Conservation (phyloP, 495 filamentous ascomycete species). For the Ascobolus immersus region DNA sequence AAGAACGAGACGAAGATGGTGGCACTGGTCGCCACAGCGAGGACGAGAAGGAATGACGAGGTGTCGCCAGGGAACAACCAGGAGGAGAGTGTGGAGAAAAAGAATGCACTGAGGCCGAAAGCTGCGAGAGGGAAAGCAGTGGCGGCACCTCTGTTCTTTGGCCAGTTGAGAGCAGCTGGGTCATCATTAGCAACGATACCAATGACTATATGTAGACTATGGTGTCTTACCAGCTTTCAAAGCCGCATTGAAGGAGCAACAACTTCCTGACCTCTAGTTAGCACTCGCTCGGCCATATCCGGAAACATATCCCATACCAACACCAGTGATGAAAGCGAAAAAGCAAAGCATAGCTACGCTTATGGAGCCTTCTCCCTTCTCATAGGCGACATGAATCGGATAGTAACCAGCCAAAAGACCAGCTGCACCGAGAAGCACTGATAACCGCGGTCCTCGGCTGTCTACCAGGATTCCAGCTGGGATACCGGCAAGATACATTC, state of each 20-base stretch:
- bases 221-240: slow-evolving; percentile 50
- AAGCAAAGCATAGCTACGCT: slow-evolving; percentile 48
- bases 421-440: slow-evolving; percentile 47
- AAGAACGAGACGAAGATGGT: slow-evolving; percentile 50
- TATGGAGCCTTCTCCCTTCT: slow-evolving; percentile 36
- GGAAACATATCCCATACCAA: slow-evolving; percentile 19
- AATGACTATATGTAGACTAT: no score
- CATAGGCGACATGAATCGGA: slow-evolving; percentile 33
- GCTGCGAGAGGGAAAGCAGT: slow-evolving; percentile 80
- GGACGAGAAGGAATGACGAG: slow-evolving; percentile 47
- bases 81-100: slow-evolving; percentile 59
- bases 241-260: slow-evolving; percentile 58
- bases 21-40: slow-evolving; percentile 53
- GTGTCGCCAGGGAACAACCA: slow-evolving; percentile 68
- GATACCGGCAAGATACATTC: slow-evolving; percentile 23
- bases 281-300: neutral
- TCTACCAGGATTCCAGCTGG: slow-evolving; percentile 76
- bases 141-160: slow-evolving; percentile 69
- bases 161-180: slow-evolving; percentile 75
- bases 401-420: slow-evolving; percentile 54
- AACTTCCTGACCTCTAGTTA: slow-evolving; percentile 26
- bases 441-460: slow-evolving; percentile 49
- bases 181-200: no score
- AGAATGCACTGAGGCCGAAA: slow-evolving; percentile 87
- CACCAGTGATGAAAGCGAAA: slow-evolving; percentile 58